phyloP scores from a whole-genome alignment of 805 yeast genomes.

The Candida orba region DNA sequence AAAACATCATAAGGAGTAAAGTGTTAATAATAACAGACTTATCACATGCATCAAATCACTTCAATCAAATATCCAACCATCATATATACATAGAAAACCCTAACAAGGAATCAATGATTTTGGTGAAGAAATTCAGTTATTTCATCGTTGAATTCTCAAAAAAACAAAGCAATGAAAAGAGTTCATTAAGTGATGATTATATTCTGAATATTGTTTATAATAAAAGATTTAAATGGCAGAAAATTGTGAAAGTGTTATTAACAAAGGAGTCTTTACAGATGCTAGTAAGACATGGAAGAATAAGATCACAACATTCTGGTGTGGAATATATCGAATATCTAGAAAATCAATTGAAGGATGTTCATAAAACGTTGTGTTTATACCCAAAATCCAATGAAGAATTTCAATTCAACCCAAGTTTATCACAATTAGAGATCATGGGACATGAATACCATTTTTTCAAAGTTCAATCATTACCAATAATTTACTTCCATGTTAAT shows the following conservation, averaged over 20 bases:
- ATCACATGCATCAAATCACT: constrained; percentile 4
- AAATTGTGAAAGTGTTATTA: constrained; percentile 12
- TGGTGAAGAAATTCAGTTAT: constrained; percentile 6
- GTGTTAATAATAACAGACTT: constrained; percentile 18
- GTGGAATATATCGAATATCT: constrained; percentile 7
- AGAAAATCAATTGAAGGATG: constrained; percentile 4
- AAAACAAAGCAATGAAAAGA: not conserved
- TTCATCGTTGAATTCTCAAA: constrained; percentile 13
- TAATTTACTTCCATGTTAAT: constrained; percentile 13
- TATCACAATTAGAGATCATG: constrained; percentile 7
- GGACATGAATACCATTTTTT: constrained; percentile 18
- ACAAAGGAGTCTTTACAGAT: constrained; percentile 3
- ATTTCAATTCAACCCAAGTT: not conserved
- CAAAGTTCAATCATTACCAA: constrained; percentile 10
- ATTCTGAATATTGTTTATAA: constrained; percentile 6
- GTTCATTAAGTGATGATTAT: constrained; percentile 6
- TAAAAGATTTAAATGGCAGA: constrained; percentile 3
- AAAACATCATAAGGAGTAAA: constrained; percentile 7
- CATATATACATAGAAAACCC: constrained; percentile 4
- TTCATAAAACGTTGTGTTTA: constrained; percentile 6
- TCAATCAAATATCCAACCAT: constrained; percentile 8
- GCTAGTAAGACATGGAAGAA: not conserved
- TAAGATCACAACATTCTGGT: constrained; percentile 3
- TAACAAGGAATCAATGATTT: not conserved
- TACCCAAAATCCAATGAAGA: not conserved